Evolutionary conservation across 164 flowering plant genomes (phyloP), one percentile per base, ranked within the genome.

Genomic region (Cinnamomum chago): DNA sequence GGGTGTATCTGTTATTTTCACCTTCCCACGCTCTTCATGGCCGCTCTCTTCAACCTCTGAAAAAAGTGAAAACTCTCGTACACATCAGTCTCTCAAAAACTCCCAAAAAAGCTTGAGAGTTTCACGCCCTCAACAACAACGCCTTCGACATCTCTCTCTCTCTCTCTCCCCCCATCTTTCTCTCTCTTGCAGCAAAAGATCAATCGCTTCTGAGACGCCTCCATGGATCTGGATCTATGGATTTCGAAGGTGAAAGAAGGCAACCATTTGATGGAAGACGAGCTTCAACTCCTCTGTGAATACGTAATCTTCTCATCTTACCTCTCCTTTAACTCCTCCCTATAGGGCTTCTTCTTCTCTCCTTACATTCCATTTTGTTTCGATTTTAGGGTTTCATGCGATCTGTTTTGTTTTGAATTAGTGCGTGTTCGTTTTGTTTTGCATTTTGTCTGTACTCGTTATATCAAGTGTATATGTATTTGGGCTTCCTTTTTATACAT

Each of bases 171-270:
- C n/a, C n/a, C n/a, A n/a, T 35, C 47, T 35, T 1, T 35, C 47
- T 40, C 47, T 40, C 2, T 40, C 11, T 40, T 11, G 1, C 47
- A 30, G 35, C 5, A 30, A 4, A 30, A 30, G 5, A 30, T 30
- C 47, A 40, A 40, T 40, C 47, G 47, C 47, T 40, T 40, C 47
- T 40, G 69, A 30, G 18, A 28, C 71, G n/a, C 13, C 64, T 76
- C 65, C 74, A 87, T 87, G 90, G 88, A 87, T 84, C 84, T 87
- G 75, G 90, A 87, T 83, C 80, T 77, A 14, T 87, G 90, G 88
- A 85, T 87, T 74, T 79, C 88, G 10, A 87, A 87, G 79, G 90
- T 87, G 24, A 85, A 87, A 73, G 90, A 87, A 72, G 90, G 90
- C 11, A 83, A 83, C 70, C 90, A 87, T 77, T 76, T 87, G 51